Conservation (phyloP, 73 alveolate genomes). For the Tetrahymena thermophila region DNA sequence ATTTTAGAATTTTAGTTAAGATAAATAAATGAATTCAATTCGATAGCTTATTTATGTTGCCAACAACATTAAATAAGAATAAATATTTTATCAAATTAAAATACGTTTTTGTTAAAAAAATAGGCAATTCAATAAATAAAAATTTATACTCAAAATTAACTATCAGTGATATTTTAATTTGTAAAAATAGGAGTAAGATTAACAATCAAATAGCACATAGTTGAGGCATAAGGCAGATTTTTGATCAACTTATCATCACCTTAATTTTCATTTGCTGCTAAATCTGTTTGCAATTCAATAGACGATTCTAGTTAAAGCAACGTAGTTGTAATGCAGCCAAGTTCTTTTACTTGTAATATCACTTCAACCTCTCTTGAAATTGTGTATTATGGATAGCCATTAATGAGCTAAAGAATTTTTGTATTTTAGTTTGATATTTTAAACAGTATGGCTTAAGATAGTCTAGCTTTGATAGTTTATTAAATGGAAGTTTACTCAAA, state of each 20-base stretch:
- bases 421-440: not conserved
- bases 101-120: not conserved
- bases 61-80: too few species aligned
- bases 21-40: too few species aligned
- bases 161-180: not conserved
- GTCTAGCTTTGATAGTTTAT: not conserved
- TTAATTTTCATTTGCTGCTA: not conserved
- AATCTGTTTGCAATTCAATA: not conserved
- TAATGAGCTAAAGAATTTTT: not conserved
- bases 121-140: not conserved
- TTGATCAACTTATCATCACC: not conserved
- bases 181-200: not conserved
- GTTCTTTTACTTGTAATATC: not conserved
- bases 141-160: not conserved
- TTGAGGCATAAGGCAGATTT: not conserved
- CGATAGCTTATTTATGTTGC: not conserved
- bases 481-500: not conserved
- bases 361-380: not conserved
- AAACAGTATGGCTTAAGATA: not conserved
- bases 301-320: not conserved
- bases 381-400: not conserved
- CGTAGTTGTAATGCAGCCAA: not conserved
- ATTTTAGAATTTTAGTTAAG: too few species aligned
- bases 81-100: too few species aligned
- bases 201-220: not conserved